Conservation (phyloP, 345 rosid species). For the Brassica carinata region DNA sequence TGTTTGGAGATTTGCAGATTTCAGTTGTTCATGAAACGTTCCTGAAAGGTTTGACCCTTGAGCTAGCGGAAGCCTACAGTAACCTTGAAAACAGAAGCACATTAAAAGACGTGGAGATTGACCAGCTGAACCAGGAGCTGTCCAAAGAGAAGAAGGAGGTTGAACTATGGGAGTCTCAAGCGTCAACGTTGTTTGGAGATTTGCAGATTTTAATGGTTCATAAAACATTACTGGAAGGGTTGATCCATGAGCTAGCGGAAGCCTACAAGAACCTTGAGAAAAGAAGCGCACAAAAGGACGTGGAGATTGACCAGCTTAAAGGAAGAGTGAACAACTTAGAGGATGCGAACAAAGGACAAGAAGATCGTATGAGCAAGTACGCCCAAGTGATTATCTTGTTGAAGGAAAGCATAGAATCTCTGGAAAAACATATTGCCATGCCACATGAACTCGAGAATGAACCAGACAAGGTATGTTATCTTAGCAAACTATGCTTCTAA, state of each 20-base stretch:
- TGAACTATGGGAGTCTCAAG: constrained; percentile 65
- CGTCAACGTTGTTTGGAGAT: constrained; percentile 52
- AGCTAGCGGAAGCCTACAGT: constrained; percentile 53
- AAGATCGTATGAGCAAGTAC: constrained; percentile 55
- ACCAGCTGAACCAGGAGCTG: constrained; percentile 36
- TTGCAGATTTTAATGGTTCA: constrained; percentile 54
- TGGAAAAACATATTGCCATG: constrained; percentile 58
- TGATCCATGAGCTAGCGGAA: constrained; percentile 54
- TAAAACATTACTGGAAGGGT: constrained; percentile 64
- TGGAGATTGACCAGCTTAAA: constrained; percentile 59
- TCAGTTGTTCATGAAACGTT: constrained; percentile 56
- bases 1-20: constrained; percentile 58
- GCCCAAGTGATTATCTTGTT: constrained; percentile 59
- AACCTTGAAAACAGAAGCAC: constrained; percentile 46
- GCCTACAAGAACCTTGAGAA: constrained; percentile 48
- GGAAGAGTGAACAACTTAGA: constrained; percentile 60
- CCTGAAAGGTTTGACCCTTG: constrained; percentile 57
- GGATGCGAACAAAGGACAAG: constrained; percentile 56
- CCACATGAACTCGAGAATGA: constrained; percentile 39
- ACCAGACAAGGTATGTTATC: constrained; percentile 54
- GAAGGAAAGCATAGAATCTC: constrained; percentile 56
- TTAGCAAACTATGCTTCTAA: constrained; percentile 2
- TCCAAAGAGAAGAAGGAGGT: constrained; percentile 42
- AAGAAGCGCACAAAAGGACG: constrained; percentile 43
- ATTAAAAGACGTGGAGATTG: constrained; percentile 53